phyloP scores from a whole-genome alignment of 2,329 filamentous ascomycete species.

The Colletotrichum ledebouriae region DNA sequence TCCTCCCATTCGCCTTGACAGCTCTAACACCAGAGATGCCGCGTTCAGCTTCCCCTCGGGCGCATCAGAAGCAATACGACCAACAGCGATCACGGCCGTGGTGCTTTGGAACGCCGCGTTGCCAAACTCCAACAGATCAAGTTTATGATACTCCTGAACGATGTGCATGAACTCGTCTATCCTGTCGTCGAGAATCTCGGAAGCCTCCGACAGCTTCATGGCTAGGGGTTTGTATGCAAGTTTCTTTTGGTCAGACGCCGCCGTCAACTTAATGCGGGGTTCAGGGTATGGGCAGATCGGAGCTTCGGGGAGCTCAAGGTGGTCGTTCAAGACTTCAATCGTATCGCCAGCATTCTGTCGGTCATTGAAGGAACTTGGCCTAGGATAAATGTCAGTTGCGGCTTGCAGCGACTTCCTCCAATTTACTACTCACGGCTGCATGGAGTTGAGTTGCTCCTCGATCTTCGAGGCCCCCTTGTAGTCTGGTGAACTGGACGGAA shows the following conservation, averaged over 20 bases:
- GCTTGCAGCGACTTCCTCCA: too few relatives aligned
- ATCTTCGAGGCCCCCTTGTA: constrained; percentile 56
- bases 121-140: constrained; percentile 86
- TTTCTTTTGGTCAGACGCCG: constrained; percentile 90
- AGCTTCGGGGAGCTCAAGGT: constrained; percentile 75
- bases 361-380: constrained; percentile 77
- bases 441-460: constrained; percentile 56
- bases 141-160: constrained; percentile 78
- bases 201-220: constrained; percentile 94
- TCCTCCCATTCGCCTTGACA: constrained; percentile 84
- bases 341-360: constrained; percentile 85
- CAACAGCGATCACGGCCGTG: constrained; percentile 88
- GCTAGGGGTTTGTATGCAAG: constrained; percentile 92
- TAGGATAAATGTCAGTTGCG: constrained; percentile 46
- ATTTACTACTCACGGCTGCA: constrained; percentile 53
- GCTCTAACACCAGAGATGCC: constrained; percentile 89
- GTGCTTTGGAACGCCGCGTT: constrained; percentile 89
- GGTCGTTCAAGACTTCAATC: constrained; percentile 84
- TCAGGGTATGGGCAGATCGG: constrained; percentile 81
- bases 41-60: constrained; percentile 88
- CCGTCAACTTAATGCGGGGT: constrained; percentile 84
- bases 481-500: constrained; percentile 60
- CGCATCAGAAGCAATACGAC: constrained; percentile 90
- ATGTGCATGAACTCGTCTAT: constrained; percentile 90
- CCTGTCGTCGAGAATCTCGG: constrained; percentile 92